phyloP scores from a whole-genome alignment of 345 rosid species.

The Lepidium didymum region DNA sequence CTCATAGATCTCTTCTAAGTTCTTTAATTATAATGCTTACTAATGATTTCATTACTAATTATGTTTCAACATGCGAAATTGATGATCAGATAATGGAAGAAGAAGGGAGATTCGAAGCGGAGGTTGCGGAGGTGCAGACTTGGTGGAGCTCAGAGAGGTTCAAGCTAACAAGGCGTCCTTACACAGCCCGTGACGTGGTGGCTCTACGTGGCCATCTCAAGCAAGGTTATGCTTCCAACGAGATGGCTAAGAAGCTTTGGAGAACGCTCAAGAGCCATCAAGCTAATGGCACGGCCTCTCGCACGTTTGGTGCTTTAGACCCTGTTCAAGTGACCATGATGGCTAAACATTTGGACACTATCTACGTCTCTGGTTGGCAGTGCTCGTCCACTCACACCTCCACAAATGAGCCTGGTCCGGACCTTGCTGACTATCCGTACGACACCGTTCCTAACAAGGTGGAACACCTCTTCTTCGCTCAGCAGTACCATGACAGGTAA shows the following conservation, averaged over 20 bases:
- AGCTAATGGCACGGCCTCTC: constrained; percentile 81
- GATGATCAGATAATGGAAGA: constrained; percentile 70
- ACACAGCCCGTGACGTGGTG: constrained; percentile 82
- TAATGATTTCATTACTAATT: background rate
- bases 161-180: constrained; percentile 77
- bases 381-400: constrained; percentile 95
- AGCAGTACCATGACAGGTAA: constrained; percentile 79
- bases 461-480: constrained; percentile 87
- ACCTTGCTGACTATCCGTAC: constrained; percentile 93
- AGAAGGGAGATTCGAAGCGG: constrained; percentile 84
- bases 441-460: constrained; percentile 97
- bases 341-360: constrained; percentile 86
- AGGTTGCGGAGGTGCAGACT: constrained; percentile 89
- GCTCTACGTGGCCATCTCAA: constrained; percentile 74
- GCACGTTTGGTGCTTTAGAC: constrained; percentile 91
- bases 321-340: constrained; percentile 97
- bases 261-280: constrained; percentile 83
- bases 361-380: constrained; percentile 97
- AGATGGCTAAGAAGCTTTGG: constrained; percentile 90
- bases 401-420: constrained; percentile 95
- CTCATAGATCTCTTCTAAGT: background rate
- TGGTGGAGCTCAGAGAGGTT: constrained; percentile 99
- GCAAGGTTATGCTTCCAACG: constrained; percentile 78
- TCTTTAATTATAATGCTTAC: background rate
- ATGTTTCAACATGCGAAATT: background rate